phyloP scores from a whole-genome alignment of 2,329 filamentous ascomycete genomes.

The Monosporascus sp. region DNA sequence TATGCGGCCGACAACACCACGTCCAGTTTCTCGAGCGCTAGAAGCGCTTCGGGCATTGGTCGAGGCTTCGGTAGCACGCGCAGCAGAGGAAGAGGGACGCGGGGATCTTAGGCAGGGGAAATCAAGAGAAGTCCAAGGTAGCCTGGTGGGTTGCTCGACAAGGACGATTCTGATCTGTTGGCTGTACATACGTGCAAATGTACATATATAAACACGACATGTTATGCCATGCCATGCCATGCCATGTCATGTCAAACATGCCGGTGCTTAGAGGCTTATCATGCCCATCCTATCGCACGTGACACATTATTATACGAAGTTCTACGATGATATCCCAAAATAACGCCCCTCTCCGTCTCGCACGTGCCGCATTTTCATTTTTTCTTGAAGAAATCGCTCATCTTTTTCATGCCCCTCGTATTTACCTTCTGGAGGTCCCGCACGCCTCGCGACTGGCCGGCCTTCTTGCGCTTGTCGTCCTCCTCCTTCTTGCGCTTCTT shows the following conservation, averaged over 20 bases:
- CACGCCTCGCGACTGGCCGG: constrained; percentile 66
- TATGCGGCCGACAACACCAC: constrained; percentile 26
- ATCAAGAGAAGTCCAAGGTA: background rate
- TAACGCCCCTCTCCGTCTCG: no score
- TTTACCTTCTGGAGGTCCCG: constrained; percentile 85
- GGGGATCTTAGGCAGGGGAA: constrained; percentile 21
- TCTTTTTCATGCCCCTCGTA: constrained; percentile 90
- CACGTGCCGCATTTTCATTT: constrained; percentile 25
- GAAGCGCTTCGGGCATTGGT: constrained; percentile 37
- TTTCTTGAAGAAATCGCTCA: constrained; percentile 91
- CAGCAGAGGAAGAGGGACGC: constrained; percentile 49
- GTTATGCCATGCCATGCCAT: background rate
- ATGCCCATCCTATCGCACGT: no score
- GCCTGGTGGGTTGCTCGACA: background rate
- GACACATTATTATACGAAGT: no score
- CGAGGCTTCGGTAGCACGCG: constrained; percentile 42
- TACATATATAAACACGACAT: background rate
- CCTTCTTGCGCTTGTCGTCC: constrained; percentile 80
- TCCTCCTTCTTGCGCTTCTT: constrained; percentile 85
- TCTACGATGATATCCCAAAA: no score
- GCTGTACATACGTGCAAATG: background rate
- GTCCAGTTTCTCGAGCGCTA: constrained; percentile 24
- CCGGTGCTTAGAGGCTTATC: no score
- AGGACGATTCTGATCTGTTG: background rate
- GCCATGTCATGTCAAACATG: background rate